Percentiles rank a stretch among this genome's conserved stretches.
Conservation (phyloP, 257 asterid species). For the Penstemon davidsonii region DNA sequence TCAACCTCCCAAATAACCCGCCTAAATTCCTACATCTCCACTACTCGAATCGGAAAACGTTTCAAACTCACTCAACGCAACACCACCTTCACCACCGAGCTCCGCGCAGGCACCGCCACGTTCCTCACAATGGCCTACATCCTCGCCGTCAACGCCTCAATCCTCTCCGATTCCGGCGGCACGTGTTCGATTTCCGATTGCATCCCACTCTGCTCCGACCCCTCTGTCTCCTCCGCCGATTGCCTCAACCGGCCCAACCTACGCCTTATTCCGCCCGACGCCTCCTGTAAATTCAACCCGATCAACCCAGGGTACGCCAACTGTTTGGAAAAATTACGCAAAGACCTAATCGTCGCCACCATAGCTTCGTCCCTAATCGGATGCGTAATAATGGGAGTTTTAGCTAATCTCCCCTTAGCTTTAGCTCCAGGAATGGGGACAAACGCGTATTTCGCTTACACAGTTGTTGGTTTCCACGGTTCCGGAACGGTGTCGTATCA, state of each 20-base stretch:
- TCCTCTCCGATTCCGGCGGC: conserved; percentile 88
- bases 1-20: conserved; percentile 40
- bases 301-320: conserved; percentile 93
- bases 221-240: conserved; percentile 40
- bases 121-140: conserved; percentile 98
- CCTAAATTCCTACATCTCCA: conserved; percentile 58
- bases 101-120: conserved; percentile 98
- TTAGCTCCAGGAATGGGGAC: conserved; percentile 96
- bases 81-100: conserved; percentile 89
- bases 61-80: conserved; percentile 79
- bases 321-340: conserved; percentile 61
- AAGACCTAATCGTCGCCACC: conserved; percentile 84
- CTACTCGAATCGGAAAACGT: conserved; percentile 53
- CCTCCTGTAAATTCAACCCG: conserved; percentile 74
- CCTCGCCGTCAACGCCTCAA: conserved; percentile 95
- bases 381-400: conserved; percentile 74
- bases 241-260: conserved; percentile 46
- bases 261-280: conserved; percentile 54
- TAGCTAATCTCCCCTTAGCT: conserved; percentile 77
- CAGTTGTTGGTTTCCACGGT: conserved; percentile 95
- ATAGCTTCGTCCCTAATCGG: conserved; percentile 80
- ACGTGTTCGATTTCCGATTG: conserved; percentile 91
- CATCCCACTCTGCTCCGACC: conserved; percentile 69
- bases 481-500: conserved; percentile 73
- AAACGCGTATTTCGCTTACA: conserved; percentile 89